These are phyloP conservation scores for Rhizoclosmatium sp. DNA, from an alignment of 192 early-diverging fungal genomes.

Conservation along the genomic window DNA sequence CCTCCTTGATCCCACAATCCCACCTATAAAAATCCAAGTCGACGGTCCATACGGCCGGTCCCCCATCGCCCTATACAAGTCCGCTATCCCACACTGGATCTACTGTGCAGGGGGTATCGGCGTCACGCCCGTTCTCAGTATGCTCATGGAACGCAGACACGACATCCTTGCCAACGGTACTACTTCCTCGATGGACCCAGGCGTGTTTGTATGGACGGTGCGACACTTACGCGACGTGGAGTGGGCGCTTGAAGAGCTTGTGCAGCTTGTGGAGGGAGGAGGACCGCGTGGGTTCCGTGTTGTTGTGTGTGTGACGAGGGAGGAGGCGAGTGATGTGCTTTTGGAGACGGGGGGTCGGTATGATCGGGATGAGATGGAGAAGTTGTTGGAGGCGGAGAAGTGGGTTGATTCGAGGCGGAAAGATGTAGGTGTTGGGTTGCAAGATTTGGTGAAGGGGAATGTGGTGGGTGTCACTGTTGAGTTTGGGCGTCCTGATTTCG, in stretches of 20 bases:
- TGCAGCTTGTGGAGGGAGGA: background rate
- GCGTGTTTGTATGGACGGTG: constrained; percentile 25
- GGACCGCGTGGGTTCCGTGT: background rate
- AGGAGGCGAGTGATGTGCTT: background rate
- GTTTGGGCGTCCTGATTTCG: constrained; percentile 26
- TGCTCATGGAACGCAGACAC: background rate
- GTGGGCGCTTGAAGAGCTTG: constrained; percentile 23
- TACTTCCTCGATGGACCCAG: background rate
- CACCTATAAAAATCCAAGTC: background rate
- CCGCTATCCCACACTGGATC: background rate
- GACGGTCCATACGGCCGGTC: constrained; percentile 25
- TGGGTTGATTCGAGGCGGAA: background rate
- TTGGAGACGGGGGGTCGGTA: background rate
- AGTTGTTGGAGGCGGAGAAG: background rate
- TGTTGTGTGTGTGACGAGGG: background rate
- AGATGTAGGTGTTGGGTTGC: background rate
- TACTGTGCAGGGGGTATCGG: constrained; percentile 29
- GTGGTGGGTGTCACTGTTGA: background rate
- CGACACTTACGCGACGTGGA: constrained; percentile 12
- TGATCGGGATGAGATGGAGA: background rate
- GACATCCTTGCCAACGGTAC: background rate
- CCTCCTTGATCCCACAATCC: background rate
- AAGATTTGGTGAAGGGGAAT: background rate
- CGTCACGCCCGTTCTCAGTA: constrained; percentile 18
- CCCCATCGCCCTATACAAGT: background rate